Conservation (phyloP, 2,329 filamentous ascomycete genomes). For the Emericellopsis atlantica region DNA sequence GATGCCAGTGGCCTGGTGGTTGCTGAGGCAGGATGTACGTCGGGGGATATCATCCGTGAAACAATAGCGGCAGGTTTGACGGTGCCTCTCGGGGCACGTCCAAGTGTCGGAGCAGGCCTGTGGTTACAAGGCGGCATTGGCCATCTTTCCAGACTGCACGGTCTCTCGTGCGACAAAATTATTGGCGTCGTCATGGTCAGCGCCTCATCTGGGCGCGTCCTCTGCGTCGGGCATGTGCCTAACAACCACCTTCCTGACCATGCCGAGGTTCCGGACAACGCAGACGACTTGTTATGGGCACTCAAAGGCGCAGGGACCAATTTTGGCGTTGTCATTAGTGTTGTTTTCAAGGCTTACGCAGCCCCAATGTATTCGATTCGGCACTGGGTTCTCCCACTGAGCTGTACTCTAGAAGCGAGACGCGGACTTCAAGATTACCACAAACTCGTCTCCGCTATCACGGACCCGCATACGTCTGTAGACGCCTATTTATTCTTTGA, state of each 20-base stretch:
- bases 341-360: slow-evolving; percentile 32
- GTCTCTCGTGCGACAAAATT: slow-evolving; percentile 46
- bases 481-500: slow-evolving; percentile 46
- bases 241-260: slow-evolving; percentile 23
- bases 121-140: slow-evolving; percentile 56
- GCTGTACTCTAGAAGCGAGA: slow-evolving; percentile 15
- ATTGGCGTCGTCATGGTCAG: slow-evolving; percentile 47
- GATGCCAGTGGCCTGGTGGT: slow-evolving; percentile 25
- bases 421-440: no score
- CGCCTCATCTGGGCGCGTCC: slow-evolving; percentile 28
- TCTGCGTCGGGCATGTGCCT: slow-evolving; percentile 40
- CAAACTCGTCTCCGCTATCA: no score
- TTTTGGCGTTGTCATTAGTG: slow-evolving; percentile 42
- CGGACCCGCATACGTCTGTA: no score
- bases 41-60: slow-evolving; percentile 36
- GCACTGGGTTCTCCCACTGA: slow-evolving; percentile 26
- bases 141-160: slow-evolving; percentile 39
- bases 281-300: slow-evolving; percentile 42
- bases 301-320: slow-evolving; percentile 47
- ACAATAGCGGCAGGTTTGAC: slow-evolving; percentile 33
- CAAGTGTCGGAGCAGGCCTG: slow-evolving; percentile 49
- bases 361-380: slow-evolving; percentile 25
- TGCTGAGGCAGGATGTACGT: slow-evolving; percentile 41
- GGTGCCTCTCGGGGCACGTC: slow-evolving; percentile 46
- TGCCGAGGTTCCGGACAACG: slow-evolving; percentile 29